phyloP scores from a whole-genome alignment of 169 alveolate species.

The Cryptosporidium ryanae region DNA sequence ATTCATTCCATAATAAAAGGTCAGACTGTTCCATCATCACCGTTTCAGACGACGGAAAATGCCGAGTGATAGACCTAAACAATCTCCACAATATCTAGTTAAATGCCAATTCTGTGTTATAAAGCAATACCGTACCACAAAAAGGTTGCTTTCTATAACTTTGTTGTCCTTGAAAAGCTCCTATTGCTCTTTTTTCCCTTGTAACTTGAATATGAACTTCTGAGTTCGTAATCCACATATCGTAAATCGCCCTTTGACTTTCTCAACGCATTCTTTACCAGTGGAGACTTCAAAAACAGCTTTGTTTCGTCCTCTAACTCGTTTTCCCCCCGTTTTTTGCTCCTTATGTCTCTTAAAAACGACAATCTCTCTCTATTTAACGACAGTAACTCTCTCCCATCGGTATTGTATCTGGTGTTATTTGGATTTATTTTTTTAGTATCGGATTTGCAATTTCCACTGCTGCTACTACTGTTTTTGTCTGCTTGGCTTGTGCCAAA shows the following conservation, averaged over 20 bases:
- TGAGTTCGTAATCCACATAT: constrained; percentile 26
- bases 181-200: constrained; percentile 12
- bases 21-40: constrained; percentile 61
- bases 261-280: constrained; percentile 32
- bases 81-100: not conserved
- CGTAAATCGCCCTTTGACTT: not conserved
- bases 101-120: too few species aligned
- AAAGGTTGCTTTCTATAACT: too few species aligned
- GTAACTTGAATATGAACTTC: constrained; percentile 50
- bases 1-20: too few species aligned
- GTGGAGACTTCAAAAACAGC: constrained; percentile 32
- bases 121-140: too few species aligned
- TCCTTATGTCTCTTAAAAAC: constrained; percentile 23
- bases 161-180: constrained; percentile 29
- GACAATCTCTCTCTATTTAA: too few species aligned
- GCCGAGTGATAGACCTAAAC: constrained; percentile 42
- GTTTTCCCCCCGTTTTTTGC: not conserved
- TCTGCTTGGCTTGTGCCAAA: not conserved
- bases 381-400: not conserved
- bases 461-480: not conserved
- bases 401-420: constrained; percentile 56
- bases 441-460: not conserved
- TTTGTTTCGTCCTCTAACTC: not conserved
- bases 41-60: constrained; percentile 66
- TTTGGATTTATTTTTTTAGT: constrained; percentile 8